A percentile compares a stretch with the other conserved stretches of the same genome.
Evolutionary conservation across 2,329 filamentous ascomycete genomes (phyloP).

Genomic region (Colletotrichum limetticola): DNA sequence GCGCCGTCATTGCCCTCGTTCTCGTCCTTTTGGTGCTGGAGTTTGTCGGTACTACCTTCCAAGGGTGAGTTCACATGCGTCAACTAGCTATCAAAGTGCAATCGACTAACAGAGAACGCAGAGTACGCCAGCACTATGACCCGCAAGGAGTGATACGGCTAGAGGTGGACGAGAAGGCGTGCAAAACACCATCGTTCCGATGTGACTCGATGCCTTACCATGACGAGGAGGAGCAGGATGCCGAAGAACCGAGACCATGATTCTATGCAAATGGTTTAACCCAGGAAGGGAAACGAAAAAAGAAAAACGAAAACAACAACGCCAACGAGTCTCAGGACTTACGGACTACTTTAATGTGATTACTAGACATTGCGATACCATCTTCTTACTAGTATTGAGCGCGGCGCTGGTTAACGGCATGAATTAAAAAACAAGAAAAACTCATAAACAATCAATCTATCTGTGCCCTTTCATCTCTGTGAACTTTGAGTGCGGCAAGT

Average conservation of each 20-base stretch:
- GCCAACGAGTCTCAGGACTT: neutral
- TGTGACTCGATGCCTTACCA: slow-evolving; percentile 4
- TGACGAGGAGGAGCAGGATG: neutral
- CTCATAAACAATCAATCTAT: neutral
- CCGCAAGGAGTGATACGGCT: slow-evolving; percentile 20
- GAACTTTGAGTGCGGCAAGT: neutral
- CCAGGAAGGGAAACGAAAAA: neutral
- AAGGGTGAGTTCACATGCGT: slow-evolving; percentile 14
- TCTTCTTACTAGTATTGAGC: slow-evolving; percentile 16
- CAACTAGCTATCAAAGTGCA: neutral
- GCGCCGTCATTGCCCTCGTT: slow-evolving; percentile 24
- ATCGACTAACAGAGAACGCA: neutral
- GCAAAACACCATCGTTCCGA: slow-evolving; percentile 21
- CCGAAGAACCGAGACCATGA: neutral
- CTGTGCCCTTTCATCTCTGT: neutral
- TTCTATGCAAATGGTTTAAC: neutral
- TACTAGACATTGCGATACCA: slow-evolving; percentile 28
- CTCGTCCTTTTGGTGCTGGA: slow-evolving; percentile 25
- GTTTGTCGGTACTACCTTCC: slow-evolving; percentile 28
- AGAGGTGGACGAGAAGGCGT: slow-evolving; percentile 23
- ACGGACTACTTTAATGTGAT: slow-evolving; percentile 20
- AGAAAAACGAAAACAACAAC: neutral
- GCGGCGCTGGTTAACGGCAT: slow-evolving; percentile 24
- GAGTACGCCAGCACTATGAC: slow-evolving; percentile 26
- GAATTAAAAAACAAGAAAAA: neutral